phyloP scores from a whole-genome alignment of 148 eudicot species.

The Camellia sinensis region DNA sequence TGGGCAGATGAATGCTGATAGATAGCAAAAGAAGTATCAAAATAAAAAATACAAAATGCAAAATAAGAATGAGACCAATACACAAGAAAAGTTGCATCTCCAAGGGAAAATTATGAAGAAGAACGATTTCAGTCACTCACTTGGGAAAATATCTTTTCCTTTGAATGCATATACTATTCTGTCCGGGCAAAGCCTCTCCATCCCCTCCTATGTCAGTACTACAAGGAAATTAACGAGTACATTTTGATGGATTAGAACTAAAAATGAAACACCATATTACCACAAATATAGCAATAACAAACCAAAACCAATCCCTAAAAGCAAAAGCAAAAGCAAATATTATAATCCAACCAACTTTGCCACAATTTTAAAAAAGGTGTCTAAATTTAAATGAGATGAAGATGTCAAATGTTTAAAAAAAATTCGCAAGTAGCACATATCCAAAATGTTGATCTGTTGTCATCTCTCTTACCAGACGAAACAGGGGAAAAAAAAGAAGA shows the following conservation, averaged over 20 bases:
- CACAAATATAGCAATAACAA: background rate
- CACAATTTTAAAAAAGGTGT: background rate
- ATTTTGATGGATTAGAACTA: conserved; percentile 3
- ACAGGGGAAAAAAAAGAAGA: background rate
- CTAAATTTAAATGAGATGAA: background rate
- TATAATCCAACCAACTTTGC: background rate
- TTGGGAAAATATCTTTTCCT: conserved; percentile 57
- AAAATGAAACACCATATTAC: background rate
- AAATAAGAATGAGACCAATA: background rate
- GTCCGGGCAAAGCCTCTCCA: conserved; percentile 33
- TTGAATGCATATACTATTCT: conserved; percentile 20
- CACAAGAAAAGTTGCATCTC: background rate
- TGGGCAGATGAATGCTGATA: background rate
- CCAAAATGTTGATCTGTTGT: background rate
- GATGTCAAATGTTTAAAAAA: background rate
- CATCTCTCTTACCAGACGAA: background rate
- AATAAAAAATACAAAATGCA: background rate
- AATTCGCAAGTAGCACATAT: background rate
- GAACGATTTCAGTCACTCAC: conserved; percentile 41
- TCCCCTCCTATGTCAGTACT: conserved; percentile 34
- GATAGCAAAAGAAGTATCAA: background rate
- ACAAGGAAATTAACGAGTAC: conserved; percentile 21
- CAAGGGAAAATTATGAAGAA: conserved; percentile 1
- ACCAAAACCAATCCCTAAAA: background rate
- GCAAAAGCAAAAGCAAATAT: background rate